A percentile compares a stretch with the other conserved stretches of the same genome.
Evolutionary conservation across 129 eudicot genomes (phyloP).

Genomic region (Helichrysum umbraculigerum): DNA sequence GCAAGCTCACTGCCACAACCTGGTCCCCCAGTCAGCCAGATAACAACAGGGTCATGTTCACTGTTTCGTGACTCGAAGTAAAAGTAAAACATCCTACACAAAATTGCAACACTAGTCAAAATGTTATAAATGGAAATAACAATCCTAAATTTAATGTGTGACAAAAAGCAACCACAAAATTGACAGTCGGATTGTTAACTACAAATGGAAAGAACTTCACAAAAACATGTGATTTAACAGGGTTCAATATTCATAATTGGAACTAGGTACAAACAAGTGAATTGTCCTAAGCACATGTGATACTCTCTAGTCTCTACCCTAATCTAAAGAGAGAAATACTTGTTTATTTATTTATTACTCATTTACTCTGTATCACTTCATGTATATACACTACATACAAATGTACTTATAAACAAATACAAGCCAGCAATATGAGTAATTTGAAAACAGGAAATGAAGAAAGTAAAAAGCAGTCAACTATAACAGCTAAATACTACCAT

Average conservation of each 20-base stretch:
- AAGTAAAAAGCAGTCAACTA: too few relatives aligned
- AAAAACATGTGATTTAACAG: neutral
- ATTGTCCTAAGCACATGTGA: too few relatives aligned
- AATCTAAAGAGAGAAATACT: too few relatives aligned
- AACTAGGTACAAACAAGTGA: too few relatives aligned
- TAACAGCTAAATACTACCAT: neutral
- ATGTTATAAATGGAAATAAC: neutral
- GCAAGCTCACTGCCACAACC: constrained; percentile 75
- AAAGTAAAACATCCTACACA: constrained; percentile 68
- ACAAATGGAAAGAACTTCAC: neutral
- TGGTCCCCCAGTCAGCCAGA: constrained; percentile 78
- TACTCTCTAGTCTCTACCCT: too few relatives aligned
- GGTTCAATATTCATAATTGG: too few relatives aligned
- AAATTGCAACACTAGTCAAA: constrained; percentile 8
- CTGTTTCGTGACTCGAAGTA: constrained; percentile 61
- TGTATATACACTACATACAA: neutral
- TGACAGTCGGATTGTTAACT: neutral
- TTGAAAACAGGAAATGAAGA: too few relatives aligned
- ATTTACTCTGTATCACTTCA: neutral
- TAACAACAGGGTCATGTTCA: constrained; percentile 53
- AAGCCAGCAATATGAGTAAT: too few relatives aligned
- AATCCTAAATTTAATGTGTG: constrained; percentile 3
- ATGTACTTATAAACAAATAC: too few relatives aligned
- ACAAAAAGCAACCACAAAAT: constrained; percentile 3
- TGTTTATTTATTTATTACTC: too few relatives aligned